These are phyloP conservation scores for Xylaria sp. DNA, from an alignment of 2,329 filamentous ascomycete genomes.

Conservation along the genomic window DNA sequence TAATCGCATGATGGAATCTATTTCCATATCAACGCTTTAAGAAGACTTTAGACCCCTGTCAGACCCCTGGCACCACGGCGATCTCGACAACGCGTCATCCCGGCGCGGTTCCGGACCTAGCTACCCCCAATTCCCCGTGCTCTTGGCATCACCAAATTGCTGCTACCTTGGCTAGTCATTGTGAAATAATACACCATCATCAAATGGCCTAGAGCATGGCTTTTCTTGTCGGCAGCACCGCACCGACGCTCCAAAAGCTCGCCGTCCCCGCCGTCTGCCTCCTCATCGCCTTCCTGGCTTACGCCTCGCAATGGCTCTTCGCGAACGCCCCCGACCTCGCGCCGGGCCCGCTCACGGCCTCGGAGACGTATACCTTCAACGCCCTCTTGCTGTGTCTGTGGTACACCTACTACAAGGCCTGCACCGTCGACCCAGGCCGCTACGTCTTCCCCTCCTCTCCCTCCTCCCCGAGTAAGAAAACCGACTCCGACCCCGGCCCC, in stretches of 20 bases:
- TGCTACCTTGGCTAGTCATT: neutral
- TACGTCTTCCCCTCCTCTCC: slow-evolving; percentile 51
- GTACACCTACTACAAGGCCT: slow-evolving; percentile 68
- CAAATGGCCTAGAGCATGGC: slow-evolving; percentile 29
- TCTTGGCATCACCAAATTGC: neutral
- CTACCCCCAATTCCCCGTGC: neutral
- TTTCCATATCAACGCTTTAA: too few relatives aligned
- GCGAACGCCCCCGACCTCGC: slow-evolving; percentile 58
- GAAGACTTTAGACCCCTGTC: too few relatives aligned
- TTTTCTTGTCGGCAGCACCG: slow-evolving; percentile 36
- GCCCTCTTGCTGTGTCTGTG: slow-evolving; percentile 63
- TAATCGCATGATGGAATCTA: too few relatives aligned
- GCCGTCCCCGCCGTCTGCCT: slow-evolving; percentile 70
- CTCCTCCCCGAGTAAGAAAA: slow-evolving; percentile 25
- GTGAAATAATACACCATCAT: neutral
- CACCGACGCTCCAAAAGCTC: slow-evolving; percentile 51
- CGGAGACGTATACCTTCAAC: slow-evolving; percentile 68
- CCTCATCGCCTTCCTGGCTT: slow-evolving; percentile 71
- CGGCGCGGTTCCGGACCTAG: neutral
- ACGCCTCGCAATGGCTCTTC: slow-evolving; percentile 74
- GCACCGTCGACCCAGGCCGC: slow-evolving; percentile 60
- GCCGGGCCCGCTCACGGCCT: slow-evolving; percentile 60
- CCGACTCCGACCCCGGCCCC: slow-evolving; percentile 22
- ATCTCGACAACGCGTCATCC: too few relatives aligned
- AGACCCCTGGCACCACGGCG: too few relatives aligned